Percentiles rank a stretch among this genome's conserved stretches.
These are phyloP conservation scores for Suzukiozyma palmioleophila DNA, from an alignment of 1,139 yeast genomes.

Conservation along the genomic window DNA sequence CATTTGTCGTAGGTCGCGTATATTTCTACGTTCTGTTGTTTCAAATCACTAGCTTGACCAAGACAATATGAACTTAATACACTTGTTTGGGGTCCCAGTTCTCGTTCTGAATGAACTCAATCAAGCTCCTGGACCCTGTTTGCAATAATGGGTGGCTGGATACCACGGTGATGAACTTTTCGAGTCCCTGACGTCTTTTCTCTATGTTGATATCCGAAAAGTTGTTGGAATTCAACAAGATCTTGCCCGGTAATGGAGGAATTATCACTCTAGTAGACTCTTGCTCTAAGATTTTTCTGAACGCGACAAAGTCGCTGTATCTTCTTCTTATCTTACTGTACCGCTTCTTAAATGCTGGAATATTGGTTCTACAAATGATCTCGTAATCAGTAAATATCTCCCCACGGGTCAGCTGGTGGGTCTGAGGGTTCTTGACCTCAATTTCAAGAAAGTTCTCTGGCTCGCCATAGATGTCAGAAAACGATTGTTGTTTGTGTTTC, in stretches of 20 bases:
- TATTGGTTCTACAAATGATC: conserved; percentile 77
- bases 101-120: conserved; percentile 86
- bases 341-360: conserved; percentile 77
- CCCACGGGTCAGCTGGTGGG: conserved; percentile 61
- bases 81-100: conserved; percentile 54
- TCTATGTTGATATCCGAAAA: conserved; percentile 84
- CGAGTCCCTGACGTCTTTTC: conserved; percentile 77
- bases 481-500: conserved; percentile 55
- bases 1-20: too few relatives aligned
- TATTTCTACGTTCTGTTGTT: too few relatives aligned
- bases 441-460: conserved; percentile 94
- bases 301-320: conserved; percentile 84
- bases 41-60: too few relatives aligned
- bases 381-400: conserved; percentile 88
- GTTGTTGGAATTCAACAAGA: conserved; percentile 60
- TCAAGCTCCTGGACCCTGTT: conserved; percentile 79
- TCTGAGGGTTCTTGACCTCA: conserved; percentile 77
- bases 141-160: conserved; percentile 94
- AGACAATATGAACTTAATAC: conserved; percentile 13
- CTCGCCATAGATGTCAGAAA: conserved; percentile 83
- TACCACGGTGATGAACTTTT: conserved; percentile 70
- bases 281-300: conserved; percentile 68
- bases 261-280: conserved; percentile 76
- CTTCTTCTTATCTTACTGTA: conserved; percentile 74
- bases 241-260: conserved; percentile 86